Conservation (phyloP, 306 rosid species). For the Sicyos baderoa region DNA sequence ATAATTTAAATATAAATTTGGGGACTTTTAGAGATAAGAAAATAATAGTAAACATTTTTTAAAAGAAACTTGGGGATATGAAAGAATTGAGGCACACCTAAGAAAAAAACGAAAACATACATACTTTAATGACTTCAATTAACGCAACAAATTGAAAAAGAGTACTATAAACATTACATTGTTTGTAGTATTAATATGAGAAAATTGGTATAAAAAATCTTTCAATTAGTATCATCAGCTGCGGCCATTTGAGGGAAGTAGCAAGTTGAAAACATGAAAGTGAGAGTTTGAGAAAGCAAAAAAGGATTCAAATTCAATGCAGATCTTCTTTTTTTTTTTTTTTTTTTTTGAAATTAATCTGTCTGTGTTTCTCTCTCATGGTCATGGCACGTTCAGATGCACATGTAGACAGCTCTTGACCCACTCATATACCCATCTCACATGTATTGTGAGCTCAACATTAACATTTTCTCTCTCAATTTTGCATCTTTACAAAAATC, state of each 20-base stretch:
- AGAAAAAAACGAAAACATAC: too few relatives aligned
- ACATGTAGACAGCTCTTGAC: conserved; percentile 57
- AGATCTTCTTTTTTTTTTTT: neutral
- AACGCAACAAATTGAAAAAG: too few relatives aligned
- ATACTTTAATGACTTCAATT: too few relatives aligned
- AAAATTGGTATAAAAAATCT: too few relatives aligned
- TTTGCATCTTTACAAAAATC: neutral
- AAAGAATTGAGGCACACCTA: too few relatives aligned
- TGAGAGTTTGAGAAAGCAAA: neutral
- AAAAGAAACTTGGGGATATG: too few relatives aligned
- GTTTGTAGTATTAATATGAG: too few relatives aligned
- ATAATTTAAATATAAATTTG: too few relatives aligned
- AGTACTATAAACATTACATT: too few relatives aligned
- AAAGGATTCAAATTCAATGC: neutral
- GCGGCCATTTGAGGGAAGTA: neutral
- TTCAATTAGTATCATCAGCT: conserved; percentile 1
- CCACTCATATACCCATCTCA: conserved; percentile 55
- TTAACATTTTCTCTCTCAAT: conserved; percentile 15
- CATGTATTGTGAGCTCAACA: conserved; percentile 37
- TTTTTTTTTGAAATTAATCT: neutral
- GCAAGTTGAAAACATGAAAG: conserved; percentile 9
- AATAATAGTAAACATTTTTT: too few relatives aligned
- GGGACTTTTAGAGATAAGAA: too few relatives aligned
- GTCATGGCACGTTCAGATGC: conserved; percentile 87
- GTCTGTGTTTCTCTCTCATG: conserved; percentile 28